Evolutionary conservation across 2,329 filamentous ascomycete genomes (phyloP).

Genomic region (Arthrobotrys conoides): DNA sequence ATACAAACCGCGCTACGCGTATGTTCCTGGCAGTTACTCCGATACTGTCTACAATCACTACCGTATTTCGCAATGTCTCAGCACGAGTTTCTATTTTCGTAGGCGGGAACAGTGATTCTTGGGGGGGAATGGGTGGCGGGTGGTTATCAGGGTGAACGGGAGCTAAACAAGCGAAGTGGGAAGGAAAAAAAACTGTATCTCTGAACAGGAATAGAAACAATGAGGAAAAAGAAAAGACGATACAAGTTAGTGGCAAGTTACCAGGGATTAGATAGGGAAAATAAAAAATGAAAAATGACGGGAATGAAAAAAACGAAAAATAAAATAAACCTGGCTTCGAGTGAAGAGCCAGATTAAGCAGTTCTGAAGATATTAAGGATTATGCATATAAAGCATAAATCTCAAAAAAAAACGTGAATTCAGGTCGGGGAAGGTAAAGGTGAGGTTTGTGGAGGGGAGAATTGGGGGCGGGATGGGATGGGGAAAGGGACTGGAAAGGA

Average conservation of each 20-base stretch:
- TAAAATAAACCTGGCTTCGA: slow-evolving; percentile 20
- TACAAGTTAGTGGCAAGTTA: slow-evolving; percentile 60
- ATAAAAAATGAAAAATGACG: background rate
- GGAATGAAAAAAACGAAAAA: background rate
- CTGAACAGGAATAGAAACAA: slow-evolving; percentile 39
- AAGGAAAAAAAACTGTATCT: slow-evolving; percentile 51
- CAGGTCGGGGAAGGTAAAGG: slow-evolving; percentile 50
- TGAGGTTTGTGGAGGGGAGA: slow-evolving; percentile 33
- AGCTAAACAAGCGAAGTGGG: slow-evolving; percentile 60
- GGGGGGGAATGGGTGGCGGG: slow-evolving; percentile 43
- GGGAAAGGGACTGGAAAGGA: slow-evolving; percentile 53
- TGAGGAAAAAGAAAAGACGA: slow-evolving; percentile 39
- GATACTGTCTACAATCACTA: slow-evolving; percentile 60
- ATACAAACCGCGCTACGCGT: slow-evolving; percentile 60
- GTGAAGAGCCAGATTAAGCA: slow-evolving; percentile 12
- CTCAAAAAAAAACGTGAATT: slow-evolving; percentile 32
- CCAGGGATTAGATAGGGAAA: slow-evolving; percentile 38
- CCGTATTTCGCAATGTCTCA: slow-evolving; percentile 56
- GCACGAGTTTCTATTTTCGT: slow-evolving; percentile 59
- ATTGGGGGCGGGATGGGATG: slow-evolving; percentile 28
- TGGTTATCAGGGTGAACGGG: slow-evolving; percentile 58
- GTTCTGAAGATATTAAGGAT: slow-evolving; percentile 19
- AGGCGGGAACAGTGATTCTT: slow-evolving; percentile 43
- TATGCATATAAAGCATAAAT: slow-evolving; percentile 46
- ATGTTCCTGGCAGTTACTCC: slow-evolving; percentile 57